A percentile compares a stretch with the other conserved stretches of the same genome.
Conservation (phyloP, 208 protist species). For the Crithidia expoeki region DNA sequence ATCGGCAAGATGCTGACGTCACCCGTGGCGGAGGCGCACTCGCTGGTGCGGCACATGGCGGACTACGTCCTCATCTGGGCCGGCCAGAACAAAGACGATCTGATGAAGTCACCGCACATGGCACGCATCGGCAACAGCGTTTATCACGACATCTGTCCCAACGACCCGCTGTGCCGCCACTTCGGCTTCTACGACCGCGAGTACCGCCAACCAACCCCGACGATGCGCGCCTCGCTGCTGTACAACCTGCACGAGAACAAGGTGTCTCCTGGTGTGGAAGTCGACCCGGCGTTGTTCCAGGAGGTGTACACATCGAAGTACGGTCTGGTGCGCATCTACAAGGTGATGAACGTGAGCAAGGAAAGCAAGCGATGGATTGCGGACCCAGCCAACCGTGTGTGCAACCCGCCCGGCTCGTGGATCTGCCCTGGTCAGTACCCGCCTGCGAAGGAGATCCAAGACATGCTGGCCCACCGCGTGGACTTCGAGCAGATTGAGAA, state of each 20-base stretch:
- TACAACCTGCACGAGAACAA: slow-evolving; percentile 56
- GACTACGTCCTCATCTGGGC: slow-evolving; percentile 96
- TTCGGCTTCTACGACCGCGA: slow-evolving; percentile 43
- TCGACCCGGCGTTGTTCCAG: slow-evolving; percentile 53
- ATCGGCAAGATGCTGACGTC: slow-evolving; percentile 92
- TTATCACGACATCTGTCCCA: slow-evolving; percentile 73
- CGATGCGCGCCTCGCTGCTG: slow-evolving; percentile 60
- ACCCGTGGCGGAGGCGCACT: slow-evolving; percentile 90
- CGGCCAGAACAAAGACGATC: slow-evolving; percentile 40
- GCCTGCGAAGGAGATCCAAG: slow-evolving; percentile 69
- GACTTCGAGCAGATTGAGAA: slow-evolving; percentile 63
- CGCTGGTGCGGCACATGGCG: slow-evolving; percentile 93
- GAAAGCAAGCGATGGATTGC: slow-evolving; percentile 70
- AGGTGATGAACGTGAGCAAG: slow-evolving; percentile 89
- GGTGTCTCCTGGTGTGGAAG: neutral
- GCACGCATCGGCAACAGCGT: slow-evolving; percentile 80
- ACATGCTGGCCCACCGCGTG: slow-evolving; percentile 58
- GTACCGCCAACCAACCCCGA: slow-evolving; percentile 40
- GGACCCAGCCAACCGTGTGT: slow-evolving; percentile 56
- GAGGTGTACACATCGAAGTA: slow-evolving; percentile 95
- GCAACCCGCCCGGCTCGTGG: slow-evolving; percentile 61
- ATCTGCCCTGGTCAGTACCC: slow-evolving; percentile 79
- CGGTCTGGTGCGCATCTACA: slow-evolving; percentile 98
- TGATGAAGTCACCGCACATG: slow-evolving; percentile 71
- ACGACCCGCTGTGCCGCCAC: slow-evolving; percentile 62